These are phyloP conservation scores for Rhizophagus clarus DNA, from an alignment of 192 early-diverging fungal genomes.

Conservation along the genomic window DNA sequence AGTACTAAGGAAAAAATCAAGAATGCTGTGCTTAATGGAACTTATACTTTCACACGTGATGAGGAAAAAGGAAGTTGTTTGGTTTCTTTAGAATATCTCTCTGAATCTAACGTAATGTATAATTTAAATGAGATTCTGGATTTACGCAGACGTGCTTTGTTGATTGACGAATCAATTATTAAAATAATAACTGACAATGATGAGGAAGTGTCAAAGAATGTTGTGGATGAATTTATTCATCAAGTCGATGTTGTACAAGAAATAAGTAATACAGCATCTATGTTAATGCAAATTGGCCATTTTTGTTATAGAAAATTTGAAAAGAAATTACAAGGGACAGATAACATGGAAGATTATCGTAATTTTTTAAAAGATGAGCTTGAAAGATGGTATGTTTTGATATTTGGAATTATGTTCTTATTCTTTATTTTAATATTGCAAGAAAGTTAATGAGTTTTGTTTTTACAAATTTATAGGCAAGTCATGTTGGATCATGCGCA, in stretches of 20 bases:
- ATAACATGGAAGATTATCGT: constrained; percentile 3
- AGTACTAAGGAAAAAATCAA: constrained; percentile 23
- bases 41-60: neutral
- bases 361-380: neutral
- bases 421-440: no score
- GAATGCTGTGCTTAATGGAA: constrained; percentile 10
- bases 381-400: no score
- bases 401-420: no score
- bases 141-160: constrained; percentile 18
- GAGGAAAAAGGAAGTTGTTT: constrained; percentile 1
- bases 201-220: neutral
- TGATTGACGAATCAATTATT: constrained; percentile 17
- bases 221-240: constrained; percentile 1
- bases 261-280: no score
- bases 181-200: no score
- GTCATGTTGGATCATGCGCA: neutral
- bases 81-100: constrained; percentile 18
- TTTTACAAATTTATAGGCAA: constrained; percentile 6
- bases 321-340: neutral
- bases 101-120: neutral
- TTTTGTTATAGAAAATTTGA: no score
- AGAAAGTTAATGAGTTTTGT: no score
- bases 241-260: constrained; percentile 31
- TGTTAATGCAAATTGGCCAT: no score
- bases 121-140: neutral